Base-by-base conservation (phyloP, 768 basidiomycete species). In the Aureoboletus auriporus region DNA sequence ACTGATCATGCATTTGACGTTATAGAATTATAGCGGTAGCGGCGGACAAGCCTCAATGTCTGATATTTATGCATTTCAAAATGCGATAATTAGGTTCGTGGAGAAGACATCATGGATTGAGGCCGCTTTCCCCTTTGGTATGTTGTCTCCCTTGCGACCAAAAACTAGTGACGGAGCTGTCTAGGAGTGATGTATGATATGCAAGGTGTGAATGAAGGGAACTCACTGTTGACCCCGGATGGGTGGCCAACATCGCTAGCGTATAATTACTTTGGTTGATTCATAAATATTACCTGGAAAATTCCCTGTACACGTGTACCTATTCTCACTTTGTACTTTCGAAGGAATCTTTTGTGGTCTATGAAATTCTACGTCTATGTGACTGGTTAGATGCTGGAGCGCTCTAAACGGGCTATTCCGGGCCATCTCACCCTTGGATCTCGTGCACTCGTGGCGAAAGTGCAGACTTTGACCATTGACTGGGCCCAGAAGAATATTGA, bases 51-150 rank as follows among this genome's bases (percentile, higher is more conserved):
- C 75, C 46, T 50, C 41, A 51, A 49, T 49, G 27, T 61, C 56
- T 17, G 67, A 82, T 30, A 73, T 82, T 44, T 71, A 59, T 54
- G 45, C 51, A 20, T 86, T 85, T 69, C 76, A 82, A 68, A 46
- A 43, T 14, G 65, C 58, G 7, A 69, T 75, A 1, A 71, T 71
- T 29, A 38, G 26, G 10, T 86, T 68, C 52, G 69, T 83, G 66
- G 72, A 85, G 37, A 52, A 46, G 16, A 70, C 74, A 2, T 9
- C 47, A 8, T 69, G 59, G 52, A 61, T 79, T 26, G 44, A 55
- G 17, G 65, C 61, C 2, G 77, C 80, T 59, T 79, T 78, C 58
- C 75, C 74, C 20, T 91, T 89, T 56, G 86, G 89, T 86, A 54
- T 42, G 79, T 69, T 7, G 10, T 20, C n/a, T 42, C 4, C 30